Evolutionary conservation across 2,329 filamentous ascomycete species (phyloP), one percentile per base, ranked within the genome.

Genomic region (Pyrenochaeta sp.): DNA sequence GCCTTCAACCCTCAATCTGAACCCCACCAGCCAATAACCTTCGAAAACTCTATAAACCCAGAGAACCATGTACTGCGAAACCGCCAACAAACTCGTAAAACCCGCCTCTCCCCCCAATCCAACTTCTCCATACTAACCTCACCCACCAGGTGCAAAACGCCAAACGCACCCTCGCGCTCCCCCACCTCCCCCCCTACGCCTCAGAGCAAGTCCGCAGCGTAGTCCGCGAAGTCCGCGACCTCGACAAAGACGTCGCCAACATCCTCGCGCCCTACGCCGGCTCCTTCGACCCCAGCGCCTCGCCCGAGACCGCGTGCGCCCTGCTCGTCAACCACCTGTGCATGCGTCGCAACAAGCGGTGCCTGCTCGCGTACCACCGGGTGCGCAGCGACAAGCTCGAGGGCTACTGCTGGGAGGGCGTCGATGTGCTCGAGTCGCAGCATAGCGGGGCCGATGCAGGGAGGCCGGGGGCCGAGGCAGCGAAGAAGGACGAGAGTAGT

Each of bases 321-420:
- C 79, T 99, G 17, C 83, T 99, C 15, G 92, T 97, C 49, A 89
- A 96, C 69, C 93, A 99, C 68, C 78, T 99, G 8, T 91, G 89
- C 58, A 96, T 97, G 88, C 86, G 94, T 35, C 83, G 94, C 41
- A 96, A 99, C 72, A 99, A 99, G 72, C 87, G 94, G 29, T 99
- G 94, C 65, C 80, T 99, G 14, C 82, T 99, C 6, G 92, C 93
- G 3, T 99, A 99, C 68, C 94, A 99, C 69, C 86, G 89, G 21
- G 92, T 90, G 13, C 84, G 94, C 36, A 88, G 89, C 2, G 89
- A 96, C 67, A 96, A 95, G 71, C 79, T 99, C 7, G 94, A 97
- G 67, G 89, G 93, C 68, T 86, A 96, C 65, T 93, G 92, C 48
- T 99, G 94, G 94, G 88, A 84, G 50, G 94, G 93, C 2, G 81